Percentiles rank a stretch among this genome's conserved stretches.
phyloP scores from a whole-genome alignment of 768 basidiomycete genomes.

The Hericium rajendrae region DNA sequence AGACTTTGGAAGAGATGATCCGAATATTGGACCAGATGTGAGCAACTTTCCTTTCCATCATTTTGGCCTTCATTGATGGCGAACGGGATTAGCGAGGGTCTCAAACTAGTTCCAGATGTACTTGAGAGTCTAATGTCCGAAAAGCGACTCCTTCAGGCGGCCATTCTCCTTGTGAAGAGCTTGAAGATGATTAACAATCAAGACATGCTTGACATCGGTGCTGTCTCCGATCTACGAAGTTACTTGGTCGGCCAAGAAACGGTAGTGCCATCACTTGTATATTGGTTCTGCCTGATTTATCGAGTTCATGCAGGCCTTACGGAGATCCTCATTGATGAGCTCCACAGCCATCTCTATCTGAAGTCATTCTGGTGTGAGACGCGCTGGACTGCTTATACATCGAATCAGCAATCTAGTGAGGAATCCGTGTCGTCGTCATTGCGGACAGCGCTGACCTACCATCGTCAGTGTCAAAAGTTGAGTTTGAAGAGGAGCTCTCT shows the following conservation, averaged over 20 bases:
- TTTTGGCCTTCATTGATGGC: neutral
- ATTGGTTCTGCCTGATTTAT: neutral
- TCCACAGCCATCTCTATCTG: conserved; percentile 95
- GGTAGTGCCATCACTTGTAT: conserved; percentile 27
- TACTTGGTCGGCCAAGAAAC: conserved; percentile 84
- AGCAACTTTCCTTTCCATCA: neutral
- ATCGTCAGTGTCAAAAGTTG: conserved; percentile 51
- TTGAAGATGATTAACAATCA: conserved; percentile 84
- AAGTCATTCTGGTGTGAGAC: conserved; percentile 95
- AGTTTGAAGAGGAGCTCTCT: conserved; percentile 44
- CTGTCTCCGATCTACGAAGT: conserved; percentile 75
- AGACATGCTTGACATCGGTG: conserved; percentile 95
- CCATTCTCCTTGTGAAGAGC: conserved; percentile 77
- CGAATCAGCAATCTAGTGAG: conserved; percentile 66
- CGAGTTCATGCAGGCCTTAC: conserved; percentile 51
- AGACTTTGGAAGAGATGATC: conserved; percentile 93
- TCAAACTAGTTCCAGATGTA: conserved; percentile 85
- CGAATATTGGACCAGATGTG: conserved; percentile 91
- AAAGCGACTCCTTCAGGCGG: conserved; percentile 84
- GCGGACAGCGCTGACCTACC: conserved; percentile 3
- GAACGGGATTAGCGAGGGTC: conserved; percentile 40
- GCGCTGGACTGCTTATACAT: conserved; percentile 79
- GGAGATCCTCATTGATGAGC: conserved; percentile 93
- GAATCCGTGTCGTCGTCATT: neutral
- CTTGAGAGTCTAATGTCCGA: conserved; percentile 94